These are phyloP conservation scores for Geosmithia putterillii DNA, from an alignment of 2,329 filamentous ascomycete genomes.

Conservation along the genomic window DNA sequence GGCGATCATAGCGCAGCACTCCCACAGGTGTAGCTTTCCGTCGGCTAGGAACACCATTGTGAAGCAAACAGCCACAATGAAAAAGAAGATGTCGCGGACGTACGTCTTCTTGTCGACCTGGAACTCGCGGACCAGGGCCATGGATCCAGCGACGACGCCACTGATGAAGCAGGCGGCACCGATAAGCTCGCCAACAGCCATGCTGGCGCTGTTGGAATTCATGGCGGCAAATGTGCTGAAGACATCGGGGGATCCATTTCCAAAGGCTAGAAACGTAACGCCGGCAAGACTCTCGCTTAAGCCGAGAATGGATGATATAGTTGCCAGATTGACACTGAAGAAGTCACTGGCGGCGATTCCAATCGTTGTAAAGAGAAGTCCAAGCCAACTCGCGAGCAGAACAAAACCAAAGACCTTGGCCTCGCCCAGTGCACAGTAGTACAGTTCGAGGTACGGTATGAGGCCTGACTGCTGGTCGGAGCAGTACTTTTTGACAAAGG, in stretches of 20 bases:
- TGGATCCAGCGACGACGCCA: constrained; percentile 88
- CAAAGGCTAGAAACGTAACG: constrained; percentile 92
- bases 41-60: constrained; percentile 81
- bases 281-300: constrained; percentile 94
- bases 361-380: constrained; percentile 86
- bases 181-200: constrained; percentile 90
- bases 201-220: constrained; percentile 90
- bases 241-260: constrained; percentile 94
- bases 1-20: constrained; percentile 78
- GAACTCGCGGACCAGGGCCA: constrained; percentile 94
- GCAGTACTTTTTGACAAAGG: constrained; percentile 73
- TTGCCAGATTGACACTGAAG: constrained; percentile 93
- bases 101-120: constrained; percentile 83
- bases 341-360: constrained; percentile 97
- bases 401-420: constrained; percentile 67
- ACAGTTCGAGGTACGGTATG: constrained; percentile 76
- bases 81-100: constrained; percentile 83
- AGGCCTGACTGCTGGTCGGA: constrained; percentile 82
- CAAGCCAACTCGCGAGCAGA: constrained; percentile 72
- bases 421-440: constrained; percentile 68
- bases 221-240: constrained; percentile 98
- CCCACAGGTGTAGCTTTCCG: constrained; percentile 74
- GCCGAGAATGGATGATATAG: constrained; percentile 76
- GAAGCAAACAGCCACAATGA: constrained; percentile 75
- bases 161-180: constrained; percentile 95